Percentiles rank a stretch among this genome's conserved stretches.
Evolutionary conservation across 1,284 basidiomycete species (phyloP).

Genomic region (Ganoderma lingzhi): DNA sequence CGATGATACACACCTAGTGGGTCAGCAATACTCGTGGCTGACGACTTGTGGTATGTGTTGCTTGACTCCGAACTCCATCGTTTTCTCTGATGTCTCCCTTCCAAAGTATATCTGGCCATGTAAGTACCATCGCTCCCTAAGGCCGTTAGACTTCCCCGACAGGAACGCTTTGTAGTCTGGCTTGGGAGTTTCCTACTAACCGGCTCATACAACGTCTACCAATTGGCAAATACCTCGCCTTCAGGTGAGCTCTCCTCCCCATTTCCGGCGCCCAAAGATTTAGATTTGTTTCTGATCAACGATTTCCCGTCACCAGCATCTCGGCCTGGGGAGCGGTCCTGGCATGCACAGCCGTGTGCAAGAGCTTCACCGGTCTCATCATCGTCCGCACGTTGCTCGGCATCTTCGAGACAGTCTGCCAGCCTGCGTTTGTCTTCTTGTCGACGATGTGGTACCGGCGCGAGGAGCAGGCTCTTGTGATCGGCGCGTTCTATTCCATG

Average conservation of each 20-base stretch:
- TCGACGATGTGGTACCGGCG: slow-evolving; percentile 62
- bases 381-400: slow-evolving; percentile 58
- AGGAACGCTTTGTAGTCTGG: slow-evolving; percentile 39
- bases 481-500: slow-evolving; percentile 59
- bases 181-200: slow-evolving; percentile 61
- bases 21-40: slow-evolving; percentile 60
- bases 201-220: slow-evolving; percentile 56
- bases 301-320: slow-evolving; percentile 42
- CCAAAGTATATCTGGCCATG: slow-evolving; percentile 19
- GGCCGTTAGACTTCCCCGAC: background rate
- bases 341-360: slow-evolving; percentile 57
- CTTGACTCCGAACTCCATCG: background rate
- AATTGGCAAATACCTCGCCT: slow-evolving; percentile 55
- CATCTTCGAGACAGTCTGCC: slow-evolving; percentile 58
- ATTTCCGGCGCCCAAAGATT: background rate
- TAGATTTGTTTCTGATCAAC: background rate
- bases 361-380: slow-evolving; percentile 54
- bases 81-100: background rate
- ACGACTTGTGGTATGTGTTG: slow-evolving; percentile 54
- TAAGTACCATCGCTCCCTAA: background rate
- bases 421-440: slow-evolving; percentile 54
- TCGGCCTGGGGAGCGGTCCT: slow-evolving; percentile 57
- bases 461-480: slow-evolving; percentile 58
- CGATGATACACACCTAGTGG: slow-evolving; percentile 52
- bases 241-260: slow-evolving; percentile 45